These are phyloP conservation scores for Penicillium sumatraense DNA, from an alignment of 2,329 filamentous ascomycete genomes.

Conservation along the genomic window DNA sequence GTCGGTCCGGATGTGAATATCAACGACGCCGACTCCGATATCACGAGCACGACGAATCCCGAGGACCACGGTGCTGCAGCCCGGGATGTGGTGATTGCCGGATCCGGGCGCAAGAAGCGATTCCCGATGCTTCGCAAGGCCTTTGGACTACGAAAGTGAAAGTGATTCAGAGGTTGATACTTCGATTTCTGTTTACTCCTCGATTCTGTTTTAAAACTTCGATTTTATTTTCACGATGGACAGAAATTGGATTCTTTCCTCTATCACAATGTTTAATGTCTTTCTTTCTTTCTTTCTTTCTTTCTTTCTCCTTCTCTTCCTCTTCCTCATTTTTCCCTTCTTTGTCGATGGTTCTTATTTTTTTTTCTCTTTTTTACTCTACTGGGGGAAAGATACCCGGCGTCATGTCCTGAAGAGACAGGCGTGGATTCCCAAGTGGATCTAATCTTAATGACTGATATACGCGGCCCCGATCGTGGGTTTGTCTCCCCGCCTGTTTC, in stretches of 20 bases:
- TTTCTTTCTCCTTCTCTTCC: not conserved
- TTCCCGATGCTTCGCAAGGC: constrained; percentile 51
- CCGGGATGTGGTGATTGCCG: constrained; percentile 39
- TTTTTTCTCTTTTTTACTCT: constrained; percentile 9
- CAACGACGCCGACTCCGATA: constrained; percentile 18
- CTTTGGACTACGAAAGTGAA: constrained; percentile 43
- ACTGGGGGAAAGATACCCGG: not conserved
- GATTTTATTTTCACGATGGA: constrained; percentile 4
- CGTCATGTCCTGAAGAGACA: not conserved
- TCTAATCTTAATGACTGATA: constrained; percentile 32
- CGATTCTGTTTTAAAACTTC: not conserved
- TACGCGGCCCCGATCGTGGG: constrained; percentile 9
- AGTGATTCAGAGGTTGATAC: not conserved
- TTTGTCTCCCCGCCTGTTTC: constrained; percentile 5
- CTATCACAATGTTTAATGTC: constrained; percentile 16
- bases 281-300: constrained; percentile 4
- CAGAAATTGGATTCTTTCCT: constrained; percentile 1
- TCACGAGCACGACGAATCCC: constrained; percentile 13
- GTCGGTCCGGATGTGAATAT: constrained; percentile 8
- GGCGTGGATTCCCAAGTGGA: constrained; percentile 18
- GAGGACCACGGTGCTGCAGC: constrained; percentile 21
- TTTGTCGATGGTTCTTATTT: not conserved
- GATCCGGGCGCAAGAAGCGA: constrained; percentile 50
- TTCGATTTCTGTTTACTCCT: not conserved
- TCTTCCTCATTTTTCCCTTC: not conserved